Conservation (phyloP, 2,329 filamentous ascomycete genomes). For the Capronia coronata region DNA sequence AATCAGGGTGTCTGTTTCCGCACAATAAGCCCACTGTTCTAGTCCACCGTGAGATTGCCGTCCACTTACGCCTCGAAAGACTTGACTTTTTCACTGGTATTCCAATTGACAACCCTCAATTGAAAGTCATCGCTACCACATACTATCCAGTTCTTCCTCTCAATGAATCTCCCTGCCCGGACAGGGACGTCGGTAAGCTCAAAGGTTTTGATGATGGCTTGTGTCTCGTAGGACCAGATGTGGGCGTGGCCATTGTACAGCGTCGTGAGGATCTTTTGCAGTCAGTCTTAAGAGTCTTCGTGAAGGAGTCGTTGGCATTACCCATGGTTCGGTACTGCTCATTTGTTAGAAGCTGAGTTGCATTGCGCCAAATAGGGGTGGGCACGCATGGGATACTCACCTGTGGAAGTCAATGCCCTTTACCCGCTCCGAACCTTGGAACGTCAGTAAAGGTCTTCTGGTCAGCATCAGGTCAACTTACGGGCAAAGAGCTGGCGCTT, state of each 20-base stretch:
- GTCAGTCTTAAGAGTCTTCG: slow-evolving; percentile 31
- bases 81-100: slow-evolving; percentile 80
- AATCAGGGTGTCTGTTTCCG: slow-evolving; percentile 66
- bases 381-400: slow-evolving; percentile 2
- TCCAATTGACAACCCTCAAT: slow-evolving; percentile 93
- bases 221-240: slow-evolving; percentile 98
- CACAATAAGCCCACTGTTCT: not conserved
- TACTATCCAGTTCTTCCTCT: slow-evolving; percentile 98
- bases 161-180: slow-evolving; percentile 90
- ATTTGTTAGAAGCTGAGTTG: slow-evolving; percentile 9
- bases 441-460: slow-evolving; percentile 54
- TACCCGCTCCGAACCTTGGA: slow-evolving; percentile 90
- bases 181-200: slow-evolving; percentile 98
- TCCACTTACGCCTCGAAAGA: slow-evolving; percentile 28
- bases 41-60: not conserved
- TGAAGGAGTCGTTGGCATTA: slow-evolving; percentile 37
- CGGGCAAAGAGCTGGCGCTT: slow-evolving; percentile 27
- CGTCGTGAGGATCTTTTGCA: slow-evolving; percentile 65
- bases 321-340: slow-evolving; percentile 74
- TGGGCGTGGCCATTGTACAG: slow-evolving; percentile 98
- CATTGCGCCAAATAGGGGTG: not conserved
- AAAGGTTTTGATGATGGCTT: slow-evolving; percentile 96
- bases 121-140: slow-evolving; percentile 92
- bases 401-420: slow-evolving; percentile 97
- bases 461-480: not conserved